Evolutionary conservation across 257 asterid genomes (phyloP).

Genomic region (Forsythia viridissima): DNA sequence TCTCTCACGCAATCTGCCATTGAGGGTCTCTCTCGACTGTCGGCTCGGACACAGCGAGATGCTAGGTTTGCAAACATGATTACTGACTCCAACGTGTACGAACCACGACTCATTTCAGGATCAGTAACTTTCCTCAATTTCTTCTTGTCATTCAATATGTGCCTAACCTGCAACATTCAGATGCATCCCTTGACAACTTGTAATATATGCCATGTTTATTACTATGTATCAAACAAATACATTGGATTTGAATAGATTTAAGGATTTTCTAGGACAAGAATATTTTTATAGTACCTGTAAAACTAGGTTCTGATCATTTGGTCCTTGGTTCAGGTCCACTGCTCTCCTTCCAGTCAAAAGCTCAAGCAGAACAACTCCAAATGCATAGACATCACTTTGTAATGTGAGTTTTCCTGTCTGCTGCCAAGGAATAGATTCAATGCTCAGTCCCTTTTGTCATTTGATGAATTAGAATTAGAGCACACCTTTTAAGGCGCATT

Average conservation of each 20-base stretch:
- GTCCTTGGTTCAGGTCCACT: conserved; percentile 91
- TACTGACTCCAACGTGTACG: conserved; percentile 88
- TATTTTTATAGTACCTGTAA: conserved; percentile 59
- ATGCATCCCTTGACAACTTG: conserved; percentile 32
- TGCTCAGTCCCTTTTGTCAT: background rate
- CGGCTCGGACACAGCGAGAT: conserved; percentile 62
- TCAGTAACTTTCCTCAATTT: conserved; percentile 68
- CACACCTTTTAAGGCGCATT: no score
- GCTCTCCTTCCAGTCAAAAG: conserved; percentile 97
- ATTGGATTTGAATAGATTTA: background rate
- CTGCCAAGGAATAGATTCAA: conserved; percentile 15
- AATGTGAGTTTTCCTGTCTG: conserved; percentile 98
- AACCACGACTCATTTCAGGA: conserved; percentile 61
- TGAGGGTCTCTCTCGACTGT: conserved; percentile 54
- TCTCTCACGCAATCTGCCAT: conserved; percentile 55
- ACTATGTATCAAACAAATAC: no score
- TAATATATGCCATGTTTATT: no score
- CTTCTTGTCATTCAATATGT: conserved; percentile 77
- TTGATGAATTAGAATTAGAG: conserved; percentile 31
- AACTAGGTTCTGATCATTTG: conserved; percentile 87
- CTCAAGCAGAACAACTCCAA: conserved; percentile 95
- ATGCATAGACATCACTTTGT: conserved; percentile 97
- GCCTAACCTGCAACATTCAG: conserved; percentile 27
- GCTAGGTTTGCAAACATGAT: conserved; percentile 57
- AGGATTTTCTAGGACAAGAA: conserved; percentile 9